Evolutionary conservation across 1,284 basidiomycete genomes (phyloP).

Genomic region (Trichosporon faecale): DNA sequence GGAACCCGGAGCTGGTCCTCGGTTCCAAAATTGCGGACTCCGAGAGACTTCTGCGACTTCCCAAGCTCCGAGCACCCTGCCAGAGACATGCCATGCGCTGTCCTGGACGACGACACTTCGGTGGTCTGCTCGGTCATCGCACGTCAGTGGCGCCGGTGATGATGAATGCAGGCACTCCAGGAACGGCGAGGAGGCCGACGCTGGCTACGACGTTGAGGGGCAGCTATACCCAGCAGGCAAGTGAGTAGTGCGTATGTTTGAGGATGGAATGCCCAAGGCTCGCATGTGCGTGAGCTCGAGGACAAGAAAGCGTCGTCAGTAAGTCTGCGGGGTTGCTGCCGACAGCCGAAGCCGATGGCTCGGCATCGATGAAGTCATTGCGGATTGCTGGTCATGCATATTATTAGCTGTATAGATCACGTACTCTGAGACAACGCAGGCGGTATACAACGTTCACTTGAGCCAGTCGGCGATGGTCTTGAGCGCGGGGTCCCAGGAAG

Average conservation of each 20-base stretch:
- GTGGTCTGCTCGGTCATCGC: not conserved
- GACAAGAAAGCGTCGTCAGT: too few species aligned
- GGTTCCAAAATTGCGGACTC: too few species aligned
- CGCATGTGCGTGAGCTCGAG: too few species aligned
- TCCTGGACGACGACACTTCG: not conserved
- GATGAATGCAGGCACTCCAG: not conserved
- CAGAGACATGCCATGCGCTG: too few species aligned
- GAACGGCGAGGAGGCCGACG: not conserved
- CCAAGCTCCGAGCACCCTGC: too few species aligned
- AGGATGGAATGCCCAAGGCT: not conserved
- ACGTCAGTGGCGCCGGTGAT: not conserved
- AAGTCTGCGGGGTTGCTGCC: too few species aligned
- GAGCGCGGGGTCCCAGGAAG: slow-evolving; percentile 52
- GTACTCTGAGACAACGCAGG: not conserved
- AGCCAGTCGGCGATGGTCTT: slow-evolving; percentile 21
- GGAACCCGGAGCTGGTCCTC: too few species aligned
- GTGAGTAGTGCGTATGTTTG: too few species aligned
- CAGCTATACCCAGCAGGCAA: not conserved
- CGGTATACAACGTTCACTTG: not conserved
- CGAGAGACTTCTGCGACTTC: too few species aligned
- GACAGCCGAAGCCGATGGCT: not conserved
- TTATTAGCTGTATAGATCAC: not conserved
- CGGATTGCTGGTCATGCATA: not conserved
- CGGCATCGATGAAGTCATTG: not conserved
- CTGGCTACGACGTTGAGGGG: not conserved